Conservation (phyloP, 2,329 filamentous ascomycete species). For the Rutstroemia sydowiana region DNA sequence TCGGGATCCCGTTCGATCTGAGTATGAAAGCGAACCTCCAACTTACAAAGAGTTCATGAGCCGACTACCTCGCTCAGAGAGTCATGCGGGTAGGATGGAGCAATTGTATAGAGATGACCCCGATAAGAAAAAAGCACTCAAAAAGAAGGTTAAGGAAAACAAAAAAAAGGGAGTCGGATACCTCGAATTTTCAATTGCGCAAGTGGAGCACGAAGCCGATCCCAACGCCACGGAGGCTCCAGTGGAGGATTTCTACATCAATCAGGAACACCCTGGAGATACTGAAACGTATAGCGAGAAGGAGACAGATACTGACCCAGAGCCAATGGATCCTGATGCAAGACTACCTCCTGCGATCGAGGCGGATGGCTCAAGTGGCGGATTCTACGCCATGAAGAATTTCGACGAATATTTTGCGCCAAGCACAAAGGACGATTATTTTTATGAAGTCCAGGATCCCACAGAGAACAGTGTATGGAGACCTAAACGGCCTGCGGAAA, state of each 20-base stretch:
- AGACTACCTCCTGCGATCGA: background rate
- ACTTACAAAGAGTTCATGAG: too few relatives aligned
- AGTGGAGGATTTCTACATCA: too few relatives aligned
- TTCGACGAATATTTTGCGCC: slow-evolving; percentile 12
- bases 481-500: slow-evolving; percentile 21
- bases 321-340: background rate
- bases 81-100: background rate
- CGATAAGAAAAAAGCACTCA: background rate
- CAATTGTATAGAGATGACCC: background rate
- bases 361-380: slow-evolving; percentile 13
- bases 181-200: background rate
- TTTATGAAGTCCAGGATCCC: slow-evolving; percentile 10
- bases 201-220: background rate
- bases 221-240: too few relatives aligned
- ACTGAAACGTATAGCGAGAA: background rate
- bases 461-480: slow-evolving; percentile 26
- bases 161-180: background rate
- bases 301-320: background rate
- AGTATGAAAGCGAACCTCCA: too few relatives aligned
- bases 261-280: background rate
- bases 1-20: background rate
- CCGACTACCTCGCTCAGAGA: too few relatives aligned
- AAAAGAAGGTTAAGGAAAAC: background rate
- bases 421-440: slow-evolving; percentile 1
- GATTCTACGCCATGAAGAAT: slow-evolving; percentile 20